A percentile compares a stretch with the other conserved stretches of the same genome.
Evolutionary conservation across 2,329 filamentous ascomycete species (phyloP).

Genomic region (Fusarium fujikuroi): DNA sequence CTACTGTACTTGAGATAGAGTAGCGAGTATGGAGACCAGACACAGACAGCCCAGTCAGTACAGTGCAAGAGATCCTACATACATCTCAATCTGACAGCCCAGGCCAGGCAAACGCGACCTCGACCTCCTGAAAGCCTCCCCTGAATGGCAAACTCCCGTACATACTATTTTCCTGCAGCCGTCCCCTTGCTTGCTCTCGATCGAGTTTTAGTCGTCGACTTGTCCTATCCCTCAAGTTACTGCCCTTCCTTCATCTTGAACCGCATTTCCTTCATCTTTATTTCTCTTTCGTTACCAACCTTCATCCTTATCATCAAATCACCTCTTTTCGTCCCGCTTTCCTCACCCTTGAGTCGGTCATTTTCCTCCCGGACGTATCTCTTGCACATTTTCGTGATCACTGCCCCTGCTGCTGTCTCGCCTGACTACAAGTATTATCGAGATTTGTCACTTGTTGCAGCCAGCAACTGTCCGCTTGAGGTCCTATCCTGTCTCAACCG

Average conservation of each 20-base stretch:
- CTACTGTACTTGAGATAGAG: slow-evolving; percentile 1
- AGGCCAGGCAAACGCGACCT: slow-evolving; percentile 23
- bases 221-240: slow-evolving; percentile 25
- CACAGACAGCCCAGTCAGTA: background rate
- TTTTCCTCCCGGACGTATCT: slow-evolving; percentile 15
- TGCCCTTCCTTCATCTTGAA: slow-evolving; percentile 27
- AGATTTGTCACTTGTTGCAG: slow-evolving; percentile 31
- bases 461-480: slow-evolving; percentile 24
- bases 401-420: slow-evolving; percentile 26
- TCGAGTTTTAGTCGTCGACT: slow-evolving; percentile 33
- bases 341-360: slow-evolving; percentile 41
- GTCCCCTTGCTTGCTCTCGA: slow-evolving; percentile 23
- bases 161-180: slow-evolving; percentile 39
- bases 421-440: slow-evolving; percentile 29
- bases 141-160: slow-evolving; percentile 27
- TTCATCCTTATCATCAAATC: slow-evolving; percentile 9
- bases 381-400: slow-evolving; percentile 10
- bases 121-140: slow-evolving; percentile 35
- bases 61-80: slow-evolving; percentile 6
- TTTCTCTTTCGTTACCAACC: slow-evolving; percentile 14
- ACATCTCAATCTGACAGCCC: slow-evolving; percentile 21
- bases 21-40: slow-evolving; percentile 14
- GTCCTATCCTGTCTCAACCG: slow-evolving; percentile 36
- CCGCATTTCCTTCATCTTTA: slow-evolving; percentile 7
- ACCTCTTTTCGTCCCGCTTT: slow-evolving; percentile 1